These are phyloP conservation scores for Pezicula radicicola DNA, from an alignment of 2,329 filamentous ascomycete species.

Conservation along the genomic window DNA sequence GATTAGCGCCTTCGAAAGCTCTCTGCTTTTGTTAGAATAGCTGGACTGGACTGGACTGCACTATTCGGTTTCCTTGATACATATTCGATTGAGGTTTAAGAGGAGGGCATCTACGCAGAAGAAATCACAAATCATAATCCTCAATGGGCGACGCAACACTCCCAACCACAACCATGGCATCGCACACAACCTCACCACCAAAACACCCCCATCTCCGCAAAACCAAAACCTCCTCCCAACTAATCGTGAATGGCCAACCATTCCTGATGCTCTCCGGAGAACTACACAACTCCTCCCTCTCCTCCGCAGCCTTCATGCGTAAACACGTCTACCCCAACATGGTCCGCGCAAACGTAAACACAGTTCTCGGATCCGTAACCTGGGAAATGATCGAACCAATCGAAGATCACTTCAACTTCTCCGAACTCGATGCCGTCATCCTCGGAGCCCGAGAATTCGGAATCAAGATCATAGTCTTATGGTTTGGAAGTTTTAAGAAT, in stretches of 20 bases:
- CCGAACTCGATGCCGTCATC: constrained; percentile 31
- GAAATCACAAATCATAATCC: no score
- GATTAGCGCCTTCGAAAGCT: no score
- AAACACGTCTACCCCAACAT: constrained; percentile 23
- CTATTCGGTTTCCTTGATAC: no score
- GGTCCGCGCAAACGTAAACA: constrained; percentile 33
- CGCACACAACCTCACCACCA: neutral
- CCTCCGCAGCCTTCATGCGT: constrained; percentile 30
- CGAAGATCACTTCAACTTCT: constrained; percentile 33
- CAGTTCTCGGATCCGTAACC: constrained; percentile 32
- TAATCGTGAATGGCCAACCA: constrained; percentile 34
- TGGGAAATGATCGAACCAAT: constrained; percentile 36
- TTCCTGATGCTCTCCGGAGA: constrained; percentile 33
- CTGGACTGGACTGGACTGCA: no score
- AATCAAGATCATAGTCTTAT: constrained; percentile 34
- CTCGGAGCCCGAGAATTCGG: constrained; percentile 25
- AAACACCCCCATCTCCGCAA: constrained; percentile 8
- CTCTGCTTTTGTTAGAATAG: no score
- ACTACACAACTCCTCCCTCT: constrained; percentile 35
- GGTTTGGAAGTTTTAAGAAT: constrained; percentile 39
- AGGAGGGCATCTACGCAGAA: no score
- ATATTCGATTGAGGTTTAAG: no score
- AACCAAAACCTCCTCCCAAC: constrained; percentile 25
- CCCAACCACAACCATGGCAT: no score
- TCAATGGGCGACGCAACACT: no score